Evolutionary conservation across 2,329 filamentous ascomycete species (phyloP).

Genomic region (Colletotrichum musicola): DNA sequence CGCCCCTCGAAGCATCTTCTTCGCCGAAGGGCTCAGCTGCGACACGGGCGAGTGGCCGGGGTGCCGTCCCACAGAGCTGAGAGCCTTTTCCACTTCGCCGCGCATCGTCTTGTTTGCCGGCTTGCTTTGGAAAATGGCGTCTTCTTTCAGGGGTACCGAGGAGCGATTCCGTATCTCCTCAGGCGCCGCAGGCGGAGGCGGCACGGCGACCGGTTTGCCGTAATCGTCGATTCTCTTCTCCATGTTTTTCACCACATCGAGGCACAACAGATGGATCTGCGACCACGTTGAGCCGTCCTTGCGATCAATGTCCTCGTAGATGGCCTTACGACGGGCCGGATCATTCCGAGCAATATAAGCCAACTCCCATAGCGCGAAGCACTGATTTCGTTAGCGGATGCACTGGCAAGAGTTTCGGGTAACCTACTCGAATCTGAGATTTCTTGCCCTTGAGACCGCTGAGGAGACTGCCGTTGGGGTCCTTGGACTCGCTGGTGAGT

Average conservation of each 20-base stretch:
- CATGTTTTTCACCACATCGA: conserved; percentile 77
- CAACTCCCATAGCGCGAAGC: conserved; percentile 92
- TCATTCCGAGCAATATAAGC: conserved; percentile 82
- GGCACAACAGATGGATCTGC: conserved; percentile 78
- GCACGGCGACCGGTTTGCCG: conserved; percentile 58
- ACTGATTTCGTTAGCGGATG: conserved; percentile 23
- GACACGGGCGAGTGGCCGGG: conserved; percentile 63
- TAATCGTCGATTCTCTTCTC: conserved; percentile 75
- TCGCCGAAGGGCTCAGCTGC: conserved; percentile 63
- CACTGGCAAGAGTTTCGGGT: conserved; percentile 7
- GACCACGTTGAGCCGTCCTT: conserved; percentile 84
- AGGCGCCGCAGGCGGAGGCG: conserved; percentile 48
- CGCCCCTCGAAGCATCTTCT: conserved; percentile 61
- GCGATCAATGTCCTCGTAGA: conserved; percentile 90
- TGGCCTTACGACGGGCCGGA: conserved; percentile 79
- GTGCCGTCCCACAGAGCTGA: conserved; percentile 58
- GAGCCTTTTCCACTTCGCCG: conserved; percentile 59
- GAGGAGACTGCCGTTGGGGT: conserved; percentile 90
- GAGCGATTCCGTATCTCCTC: conserved; percentile 51
- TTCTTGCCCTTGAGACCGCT: conserved; percentile 89
- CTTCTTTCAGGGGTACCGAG: conserved; percentile 57
- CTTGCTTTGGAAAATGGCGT: conserved; percentile 58
- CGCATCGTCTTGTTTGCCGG: conserved; percentile 53
- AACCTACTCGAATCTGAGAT: conserved; percentile 75
- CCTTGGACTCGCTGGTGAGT: conserved; percentile 86